These are phyloP conservation scores for Lonicera japonica DNA, from an alignment of 129 eudicot genomes.

Conservation along the genomic window DNA sequence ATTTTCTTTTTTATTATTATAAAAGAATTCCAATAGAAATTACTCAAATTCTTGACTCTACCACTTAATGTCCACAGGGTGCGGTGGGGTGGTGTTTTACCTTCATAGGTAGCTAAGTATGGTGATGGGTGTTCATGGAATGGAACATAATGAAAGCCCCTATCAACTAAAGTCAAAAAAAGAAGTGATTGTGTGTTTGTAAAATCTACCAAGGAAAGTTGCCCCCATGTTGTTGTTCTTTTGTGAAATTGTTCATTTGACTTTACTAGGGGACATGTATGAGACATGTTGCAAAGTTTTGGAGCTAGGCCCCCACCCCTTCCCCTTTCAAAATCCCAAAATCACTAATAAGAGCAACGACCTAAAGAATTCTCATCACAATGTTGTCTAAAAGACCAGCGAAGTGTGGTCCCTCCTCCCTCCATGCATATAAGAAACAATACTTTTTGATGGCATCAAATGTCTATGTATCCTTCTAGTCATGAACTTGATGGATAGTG, in stretches of 20 bases:
- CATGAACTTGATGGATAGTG: not conserved
- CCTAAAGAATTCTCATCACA: slow-evolving; percentile 5
- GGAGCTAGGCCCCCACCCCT: slow-evolving; percentile 22
- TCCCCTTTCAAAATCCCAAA: slow-evolving; percentile 1
- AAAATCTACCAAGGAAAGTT: slow-evolving; percentile 7
- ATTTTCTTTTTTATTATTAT: too few species aligned
- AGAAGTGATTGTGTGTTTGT: slow-evolving; percentile 5
- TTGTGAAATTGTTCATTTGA: slow-evolving; percentile 9
- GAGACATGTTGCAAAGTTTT: slow-evolving; percentile 34
- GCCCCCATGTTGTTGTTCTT: slow-evolving; percentile 1
- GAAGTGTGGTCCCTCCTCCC: slow-evolving; percentile 18
- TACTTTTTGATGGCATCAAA: slow-evolving; percentile 5
- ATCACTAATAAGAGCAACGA: slow-evolving; percentile 12
- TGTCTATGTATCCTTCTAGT: not conserved
- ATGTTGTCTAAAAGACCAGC: slow-evolving; percentile 30
- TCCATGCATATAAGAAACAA: slow-evolving; percentile 2
- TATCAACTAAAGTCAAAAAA: slow-evolving; percentile 21
- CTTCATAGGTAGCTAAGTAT: slow-evolving; percentile 7
- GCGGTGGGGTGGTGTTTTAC: too few species aligned
- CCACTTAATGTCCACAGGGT: too few species aligned
- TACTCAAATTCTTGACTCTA: too few species aligned
- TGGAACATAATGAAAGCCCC: slow-evolving; percentile 18
- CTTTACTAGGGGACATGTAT: slow-evolving; percentile 37
- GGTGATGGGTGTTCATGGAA: slow-evolving; percentile 13
- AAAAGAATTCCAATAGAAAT: too few species aligned